A percentile compares a stretch with the other conserved stretches of the same genome.
Conservation (phyloP, 2,329 filamentous ascomycete species). For the Thielaviopsis euricoi region DNA sequence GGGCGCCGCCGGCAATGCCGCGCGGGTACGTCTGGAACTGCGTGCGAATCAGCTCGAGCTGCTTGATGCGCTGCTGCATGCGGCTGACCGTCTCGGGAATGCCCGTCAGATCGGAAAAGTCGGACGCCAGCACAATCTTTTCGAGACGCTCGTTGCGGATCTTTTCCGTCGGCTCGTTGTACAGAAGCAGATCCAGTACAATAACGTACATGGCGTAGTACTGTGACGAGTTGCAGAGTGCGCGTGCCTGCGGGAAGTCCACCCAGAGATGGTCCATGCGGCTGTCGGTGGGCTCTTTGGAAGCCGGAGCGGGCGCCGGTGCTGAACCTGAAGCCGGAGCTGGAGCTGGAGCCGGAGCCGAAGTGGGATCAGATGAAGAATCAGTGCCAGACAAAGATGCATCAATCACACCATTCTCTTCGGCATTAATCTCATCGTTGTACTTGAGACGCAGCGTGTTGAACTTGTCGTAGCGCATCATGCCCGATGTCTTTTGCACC, state of each 20-base stretch:
- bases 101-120: constrained; percentile 91
- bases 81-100: constrained; percentile 84
- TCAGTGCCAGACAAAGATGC: too few relatives aligned
- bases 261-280: constrained; percentile 96
- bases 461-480: constrained; percentile 92
- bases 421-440: constrained; percentile 73
- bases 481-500: constrained; percentile 90
- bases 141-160: constrained; percentile 88
- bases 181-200: constrained; percentile 85
- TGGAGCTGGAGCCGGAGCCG: too few relatives aligned
- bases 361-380: too few relatives aligned
- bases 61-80: constrained; percentile 80
- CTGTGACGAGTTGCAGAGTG: constrained; percentile 92
- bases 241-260: constrained; percentile 83
- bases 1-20: constrained; percentile 26
- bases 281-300: constrained; percentile 45
- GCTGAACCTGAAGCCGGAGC: too few relatives aligned
- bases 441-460: constrained; percentile 94
- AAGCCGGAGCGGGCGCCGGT: constrained; percentile 18
- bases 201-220: constrained; percentile 99
- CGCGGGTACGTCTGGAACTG: constrained; percentile 87
- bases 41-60: constrained; percentile 89
- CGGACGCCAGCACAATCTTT: constrained; percentile 96
- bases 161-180: constrained; percentile 92
- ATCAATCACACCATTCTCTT: constrained; percentile 25